Base-by-base conservation (phyloP, 2,329 filamentous ascomycete genomes). In the Alternaria arbusti region DNA sequence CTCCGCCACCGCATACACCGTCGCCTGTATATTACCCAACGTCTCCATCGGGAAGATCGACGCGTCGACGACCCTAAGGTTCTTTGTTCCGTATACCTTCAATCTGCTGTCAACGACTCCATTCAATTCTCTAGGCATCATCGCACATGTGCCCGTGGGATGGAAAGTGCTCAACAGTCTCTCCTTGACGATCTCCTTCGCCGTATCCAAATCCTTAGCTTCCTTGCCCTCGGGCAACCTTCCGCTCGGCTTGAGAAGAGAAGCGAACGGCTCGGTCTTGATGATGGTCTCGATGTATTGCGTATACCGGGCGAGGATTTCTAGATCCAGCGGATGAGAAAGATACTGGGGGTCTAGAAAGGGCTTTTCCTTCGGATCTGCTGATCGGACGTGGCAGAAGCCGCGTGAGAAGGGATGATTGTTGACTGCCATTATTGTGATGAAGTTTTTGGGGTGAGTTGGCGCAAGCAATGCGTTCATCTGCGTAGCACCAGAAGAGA, bases 21-120 rank as follows among this genome's bases (percentile, higher is more conserved):
- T 56, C 8, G 54, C 54, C 25, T 45, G 54, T 25, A 56, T 56
- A 13, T 56, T 56, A 6, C 36, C 54, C n/a, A 45, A 20, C 15
- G 54, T 28, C n/a, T 45, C 23, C 36, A 56, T 45, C n/a, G 54
- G 54, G 28, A 50, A 50, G 47, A 50, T 50, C 26, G 47, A 50
- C 26, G 47, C 47, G 26, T 50, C 36, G 9, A 56, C 54, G 5
- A 56, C 40, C 54, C 54, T 28, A n/a, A 56, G 25, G 12, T 45
- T 30, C 23, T 56, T 26, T 6, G 43, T 44, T 7, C 54, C 54
- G 12, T 56, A 28, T 20, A 56, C 40, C n/a, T 22, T 26, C 6
- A 26, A 25, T 17, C 23, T 26, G 54, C 43, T 30, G 20, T 56
- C 54, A 12, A 56, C 54, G 4, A 56, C 54, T 22, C 54, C 54